These are phyloP conservation scores for Lithospermum erythrorhizon DNA, from an alignment of 257 asterid genomes.

Conservation along the genomic window DNA sequence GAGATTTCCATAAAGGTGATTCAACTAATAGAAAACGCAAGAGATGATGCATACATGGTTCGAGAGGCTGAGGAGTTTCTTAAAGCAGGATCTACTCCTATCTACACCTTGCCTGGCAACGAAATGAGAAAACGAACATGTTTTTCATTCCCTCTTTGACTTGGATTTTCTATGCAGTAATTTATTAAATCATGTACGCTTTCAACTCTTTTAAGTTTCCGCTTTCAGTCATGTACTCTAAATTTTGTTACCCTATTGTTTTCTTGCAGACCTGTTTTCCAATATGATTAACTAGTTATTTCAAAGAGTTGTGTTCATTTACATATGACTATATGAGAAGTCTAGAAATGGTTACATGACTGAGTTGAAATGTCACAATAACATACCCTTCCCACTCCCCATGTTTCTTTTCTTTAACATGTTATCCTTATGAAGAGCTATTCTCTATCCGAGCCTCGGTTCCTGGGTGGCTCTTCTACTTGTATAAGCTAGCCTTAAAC, in stretches of 20 bases:
- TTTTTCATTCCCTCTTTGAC: too few species aligned
- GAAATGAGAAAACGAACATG: too few species aligned
- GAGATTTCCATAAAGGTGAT: constrained; percentile 29
- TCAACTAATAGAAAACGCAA: constrained; percentile 36
- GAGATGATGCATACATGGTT: constrained; percentile 15
- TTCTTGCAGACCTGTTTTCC: neutral
- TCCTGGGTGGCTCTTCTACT: too few species aligned
- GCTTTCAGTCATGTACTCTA: neutral
- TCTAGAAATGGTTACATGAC: neutral
- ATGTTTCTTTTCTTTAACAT: too few species aligned
- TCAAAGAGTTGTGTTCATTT: too few species aligned
- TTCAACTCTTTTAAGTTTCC: neutral
- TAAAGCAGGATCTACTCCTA: too few species aligned
- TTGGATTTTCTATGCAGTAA: neutral
- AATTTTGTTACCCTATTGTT: neutral
- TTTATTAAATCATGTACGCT: too few species aligned
- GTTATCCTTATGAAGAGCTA: neutral
- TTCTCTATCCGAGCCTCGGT: too few species aligned
- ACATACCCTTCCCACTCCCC: too few species aligned
- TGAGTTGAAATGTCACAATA: too few species aligned
- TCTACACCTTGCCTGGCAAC: neutral
- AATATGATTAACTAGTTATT: neutral
- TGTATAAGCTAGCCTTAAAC: too few species aligned
- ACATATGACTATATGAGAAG: neutral
- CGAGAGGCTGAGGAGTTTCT: too few species aligned